Conservation (phyloP, 2,329 filamentous ascomycete genomes). For the Xenoacremonium recifei region DNA sequence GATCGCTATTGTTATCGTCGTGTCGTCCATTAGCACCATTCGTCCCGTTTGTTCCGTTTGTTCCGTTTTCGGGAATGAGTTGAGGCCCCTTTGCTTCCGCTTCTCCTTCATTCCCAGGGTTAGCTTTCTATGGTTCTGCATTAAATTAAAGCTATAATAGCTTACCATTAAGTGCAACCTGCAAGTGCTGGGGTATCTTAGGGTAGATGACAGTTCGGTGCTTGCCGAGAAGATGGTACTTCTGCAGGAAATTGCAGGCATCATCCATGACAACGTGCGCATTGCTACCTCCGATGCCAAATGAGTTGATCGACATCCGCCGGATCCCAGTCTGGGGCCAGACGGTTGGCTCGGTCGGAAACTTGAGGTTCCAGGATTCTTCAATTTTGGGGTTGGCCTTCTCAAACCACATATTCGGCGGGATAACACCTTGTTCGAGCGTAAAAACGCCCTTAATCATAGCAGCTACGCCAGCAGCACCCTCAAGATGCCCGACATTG, state of each 20-base stretch:
- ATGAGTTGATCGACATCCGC: slow-evolving; percentile 39
- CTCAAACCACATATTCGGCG: slow-evolving; percentile 12
- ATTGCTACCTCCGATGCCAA: slow-evolving; percentile 46
- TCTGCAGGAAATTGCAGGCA: slow-evolving; percentile 8
- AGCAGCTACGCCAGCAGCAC: slow-evolving; percentile 12
- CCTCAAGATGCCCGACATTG: slow-evolving; percentile 24
- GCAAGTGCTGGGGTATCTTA: too few relatives aligned
- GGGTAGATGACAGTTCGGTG: slow-evolving; percentile 3
- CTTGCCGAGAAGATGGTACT: neutral
- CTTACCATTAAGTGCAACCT: too few relatives aligned
- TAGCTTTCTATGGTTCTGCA: too few relatives aligned
- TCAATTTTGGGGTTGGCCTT: slow-evolving; percentile 7
- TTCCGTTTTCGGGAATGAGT: neutral
- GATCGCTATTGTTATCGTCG: too few relatives aligned
- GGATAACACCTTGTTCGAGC: slow-evolving; percentile 13
- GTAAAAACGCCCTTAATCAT: slow-evolving; percentile 9
- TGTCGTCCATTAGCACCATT: too few relatives aligned
- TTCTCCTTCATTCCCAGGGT: too few relatives aligned
- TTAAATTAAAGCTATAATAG: too few relatives aligned
- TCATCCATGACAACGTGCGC: slow-evolving; percentile 38
- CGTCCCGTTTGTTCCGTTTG: too few relatives aligned
- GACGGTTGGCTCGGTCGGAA: neutral
- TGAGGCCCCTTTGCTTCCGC: neutral
- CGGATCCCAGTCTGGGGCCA: slow-evolving; percentile 7
- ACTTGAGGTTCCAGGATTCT: neutral